Percentiles rank a stretch among this genome's conserved stretches.
phyloP scores from a whole-genome alignment of 2,329 filamentous ascomycete species.

The Apiospora koreana region DNA sequence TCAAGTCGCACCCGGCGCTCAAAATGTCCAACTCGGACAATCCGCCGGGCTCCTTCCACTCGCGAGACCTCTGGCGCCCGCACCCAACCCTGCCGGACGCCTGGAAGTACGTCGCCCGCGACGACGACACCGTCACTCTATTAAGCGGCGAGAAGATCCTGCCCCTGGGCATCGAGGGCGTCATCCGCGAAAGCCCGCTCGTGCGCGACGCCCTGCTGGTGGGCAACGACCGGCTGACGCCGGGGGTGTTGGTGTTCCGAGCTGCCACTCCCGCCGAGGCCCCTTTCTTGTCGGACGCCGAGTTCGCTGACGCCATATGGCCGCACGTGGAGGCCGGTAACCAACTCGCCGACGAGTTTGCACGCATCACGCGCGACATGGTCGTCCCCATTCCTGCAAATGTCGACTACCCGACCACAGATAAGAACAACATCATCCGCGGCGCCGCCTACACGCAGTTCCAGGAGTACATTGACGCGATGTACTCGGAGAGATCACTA shows the following conservation, averaged over 20 bases:
- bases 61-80: constrained; percentile 36
- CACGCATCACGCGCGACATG: constrained; percentile 44
- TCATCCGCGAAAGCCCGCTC: constrained; percentile 33
- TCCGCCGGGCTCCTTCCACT: constrained; percentile 37
- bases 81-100: constrained; percentile 37
- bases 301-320: constrained; percentile 39
- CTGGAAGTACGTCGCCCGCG: constrained; percentile 40
- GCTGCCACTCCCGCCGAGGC: constrained; percentile 24
- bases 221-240: constrained; percentile 32
- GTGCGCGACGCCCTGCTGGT: constrained; percentile 36
- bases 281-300: constrained; percentile 21
- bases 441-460: constrained; percentile 40
- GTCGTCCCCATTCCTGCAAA: constrained; percentile 33
- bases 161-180: constrained; percentile 36
- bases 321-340: constrained; percentile 40
- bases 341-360: constrained; percentile 40
- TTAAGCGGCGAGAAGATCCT: constrained; percentile 41
- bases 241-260: constrained; percentile 34
- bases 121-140: constrained; percentile 40
- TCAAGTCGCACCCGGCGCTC: constrained; percentile 27
- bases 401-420: constrained; percentile 19
- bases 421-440: constrained; percentile 49
- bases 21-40: constrained; percentile 36
- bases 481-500: constrained; percentile 26
- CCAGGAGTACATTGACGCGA: constrained; percentile 21